Percentiles rank a stretch among this genome's conserved stretches.
Evolutionary conservation across 2,329 filamentous ascomycete species (phyloP).

Genomic region (Emmonsiellopsis sp.): DNA sequence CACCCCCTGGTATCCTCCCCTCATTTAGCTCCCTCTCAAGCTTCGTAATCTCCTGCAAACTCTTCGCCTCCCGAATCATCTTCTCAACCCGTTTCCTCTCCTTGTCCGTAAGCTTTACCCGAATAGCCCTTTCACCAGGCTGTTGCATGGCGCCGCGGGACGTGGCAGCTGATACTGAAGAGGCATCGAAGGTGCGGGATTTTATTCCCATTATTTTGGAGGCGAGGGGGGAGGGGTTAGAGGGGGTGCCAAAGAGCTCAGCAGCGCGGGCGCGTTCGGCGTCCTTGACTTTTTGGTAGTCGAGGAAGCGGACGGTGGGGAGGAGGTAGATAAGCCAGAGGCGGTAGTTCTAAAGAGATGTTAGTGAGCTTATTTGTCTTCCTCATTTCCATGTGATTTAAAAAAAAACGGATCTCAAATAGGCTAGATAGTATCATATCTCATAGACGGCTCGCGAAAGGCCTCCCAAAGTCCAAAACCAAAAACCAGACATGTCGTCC

Average conservation of each 20-base stretch:
- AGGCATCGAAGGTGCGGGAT: constrained; percentile 61
- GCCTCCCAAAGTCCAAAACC: neutral
- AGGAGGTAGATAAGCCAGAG: constrained; percentile 85
- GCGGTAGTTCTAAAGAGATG: constrained; percentile 63
- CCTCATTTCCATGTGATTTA: neutral
- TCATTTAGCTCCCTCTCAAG: constrained; percentile 89
- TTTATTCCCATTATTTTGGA: constrained; percentile 77
- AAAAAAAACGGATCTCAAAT: neutral
- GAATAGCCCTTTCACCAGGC: constrained; percentile 53
- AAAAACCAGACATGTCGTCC: neutral
- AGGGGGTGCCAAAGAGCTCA: constrained; percentile 69
- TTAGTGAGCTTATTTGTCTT: neutral
- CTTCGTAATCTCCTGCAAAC: constrained; percentile 77
- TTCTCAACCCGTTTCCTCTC: constrained; percentile 80
- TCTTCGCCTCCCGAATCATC: constrained; percentile 80
- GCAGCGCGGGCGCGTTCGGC: constrained; percentile 65
- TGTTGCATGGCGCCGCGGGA: constrained; percentile 34
- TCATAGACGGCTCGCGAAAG: neutral
- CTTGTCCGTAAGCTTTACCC: constrained; percentile 75
- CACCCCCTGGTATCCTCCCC: constrained; percentile 67
- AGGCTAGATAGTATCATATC: neutral
- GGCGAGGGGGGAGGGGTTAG: constrained; percentile 68
- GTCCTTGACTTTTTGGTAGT: constrained; percentile 85
- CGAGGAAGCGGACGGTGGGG: constrained; percentile 77
- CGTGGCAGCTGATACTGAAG: constrained; percentile 22